phyloP scores from a whole-genome alignment of 2,329 filamentous ascomycete genomes.

The Scleromitrula shiraiana region DNA sequence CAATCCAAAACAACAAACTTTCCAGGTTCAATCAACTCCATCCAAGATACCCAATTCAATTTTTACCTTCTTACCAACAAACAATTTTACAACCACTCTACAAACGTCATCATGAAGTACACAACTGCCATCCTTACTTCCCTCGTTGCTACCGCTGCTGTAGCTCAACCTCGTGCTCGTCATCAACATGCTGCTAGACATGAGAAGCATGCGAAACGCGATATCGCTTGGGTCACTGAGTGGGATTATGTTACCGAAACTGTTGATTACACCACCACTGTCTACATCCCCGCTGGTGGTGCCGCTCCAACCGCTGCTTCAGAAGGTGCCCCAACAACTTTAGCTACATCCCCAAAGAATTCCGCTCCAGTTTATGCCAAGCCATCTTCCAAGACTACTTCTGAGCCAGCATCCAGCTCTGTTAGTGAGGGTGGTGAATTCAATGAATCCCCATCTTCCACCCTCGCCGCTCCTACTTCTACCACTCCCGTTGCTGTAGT shows the following conservation, averaged over 20 bases:
- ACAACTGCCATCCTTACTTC: conserved; percentile 25
- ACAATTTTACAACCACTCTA: background rate
- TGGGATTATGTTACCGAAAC: conserved; percentile 40
- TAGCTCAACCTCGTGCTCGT: conserved; percentile 29
- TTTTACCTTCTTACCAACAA: conserved; percentile 1
- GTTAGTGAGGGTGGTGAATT: background rate
- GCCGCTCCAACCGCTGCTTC: conserved; percentile 12
- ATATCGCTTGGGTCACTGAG: conserved; percentile 42
- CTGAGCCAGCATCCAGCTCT: conserved; percentile 3
- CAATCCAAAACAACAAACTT: background rate
- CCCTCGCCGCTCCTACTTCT: conserved; percentile 6
- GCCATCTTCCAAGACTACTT: too few species aligned
- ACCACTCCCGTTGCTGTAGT: background rate
- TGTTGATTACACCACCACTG: conserved; percentile 29
- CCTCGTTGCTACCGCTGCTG: conserved; percentile 23
- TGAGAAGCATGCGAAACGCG: conserved; percentile 15
- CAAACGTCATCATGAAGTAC: conserved; percentile 30
- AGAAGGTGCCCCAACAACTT: conserved; percentile 9
- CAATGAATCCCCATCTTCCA: background rate
- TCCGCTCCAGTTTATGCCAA: background rate
- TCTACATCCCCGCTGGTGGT: conserved; percentile 35
- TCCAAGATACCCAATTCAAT: conserved; percentile 1
- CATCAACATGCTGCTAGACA: conserved; percentile 29
- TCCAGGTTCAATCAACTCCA: background rate
- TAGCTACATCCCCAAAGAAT: conserved; percentile 13